Conservation (phyloP, 345 rosid species). For the Acer campestre region DNA sequence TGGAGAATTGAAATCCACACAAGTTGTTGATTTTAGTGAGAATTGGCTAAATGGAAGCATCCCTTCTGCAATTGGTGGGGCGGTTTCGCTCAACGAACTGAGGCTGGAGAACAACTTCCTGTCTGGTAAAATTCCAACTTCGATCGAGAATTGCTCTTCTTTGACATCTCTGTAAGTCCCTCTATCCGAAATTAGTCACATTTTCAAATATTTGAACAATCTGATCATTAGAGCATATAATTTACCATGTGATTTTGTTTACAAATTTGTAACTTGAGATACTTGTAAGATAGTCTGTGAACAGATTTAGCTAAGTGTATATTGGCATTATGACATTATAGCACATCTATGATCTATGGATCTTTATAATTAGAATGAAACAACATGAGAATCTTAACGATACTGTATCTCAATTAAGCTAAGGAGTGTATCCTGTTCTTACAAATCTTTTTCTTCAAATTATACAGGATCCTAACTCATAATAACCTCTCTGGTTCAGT, state of each 20-base stretch:
- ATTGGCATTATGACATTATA: not conserved
- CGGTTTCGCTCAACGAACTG: slow-evolving; percentile 56
- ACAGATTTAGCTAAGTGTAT: not conserved
- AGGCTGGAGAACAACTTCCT: slow-evolving; percentile 63
- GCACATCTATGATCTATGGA: not conserved
- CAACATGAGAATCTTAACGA: not conserved
- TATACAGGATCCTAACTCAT: slow-evolving; percentile 59
- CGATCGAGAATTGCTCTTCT: slow-evolving; percentile 59
- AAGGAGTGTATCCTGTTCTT: not conserved
- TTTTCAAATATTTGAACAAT: not conserved
- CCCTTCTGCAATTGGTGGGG: slow-evolving; percentile 73
- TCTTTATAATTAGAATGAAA: not conserved
- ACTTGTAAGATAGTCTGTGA: not conserved
- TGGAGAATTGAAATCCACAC: slow-evolving; percentile 47
- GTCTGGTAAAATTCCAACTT: slow-evolving; percentile 67
- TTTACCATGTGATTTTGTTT: not conserved
- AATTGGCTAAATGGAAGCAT: slow-evolving; percentile 72
- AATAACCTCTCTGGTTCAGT: slow-evolving; percentile 73
- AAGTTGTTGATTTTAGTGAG: slow-evolving; percentile 67
- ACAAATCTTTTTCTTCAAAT: slow-evolving; percentile 7
- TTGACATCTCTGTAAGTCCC: slow-evolving; percentile 68
- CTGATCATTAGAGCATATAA: no score
- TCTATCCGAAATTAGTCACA: not conserved
- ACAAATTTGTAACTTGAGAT: not conserved
- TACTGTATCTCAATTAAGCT: not conserved